These are phyloP conservation scores for Penicillium samsonianum DNA, from an alignment of 495 filamentous ascomycete species.

Conservation along the genomic window DNA sequence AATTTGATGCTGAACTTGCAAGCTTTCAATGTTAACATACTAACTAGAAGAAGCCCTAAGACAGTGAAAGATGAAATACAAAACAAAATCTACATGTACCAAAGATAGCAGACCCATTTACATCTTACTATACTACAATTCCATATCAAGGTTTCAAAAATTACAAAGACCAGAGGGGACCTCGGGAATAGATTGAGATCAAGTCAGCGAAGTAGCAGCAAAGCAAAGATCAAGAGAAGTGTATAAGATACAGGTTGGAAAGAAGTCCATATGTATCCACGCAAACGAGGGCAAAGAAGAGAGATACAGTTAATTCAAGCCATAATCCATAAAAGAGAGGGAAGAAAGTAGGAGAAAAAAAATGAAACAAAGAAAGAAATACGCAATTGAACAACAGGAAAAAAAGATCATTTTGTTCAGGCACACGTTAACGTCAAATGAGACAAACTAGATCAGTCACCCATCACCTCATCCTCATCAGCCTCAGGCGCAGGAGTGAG, in stretches of 20 bases:
- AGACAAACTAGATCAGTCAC: conserved; percentile 50
- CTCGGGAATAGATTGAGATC: conserved; percentile 13
- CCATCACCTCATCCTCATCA: conserved; percentile 69
- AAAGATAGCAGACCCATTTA: neutral
- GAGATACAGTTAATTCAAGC: conserved; percentile 14
- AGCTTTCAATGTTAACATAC: neutral
- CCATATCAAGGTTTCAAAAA: neutral
- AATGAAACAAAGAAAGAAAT: conserved; percentile 11
- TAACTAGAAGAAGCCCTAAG: neutral
- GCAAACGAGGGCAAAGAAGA: conserved; percentile 18
- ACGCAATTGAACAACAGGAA: neutral
- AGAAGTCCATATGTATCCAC: conserved; percentile 15
- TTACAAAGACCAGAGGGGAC: neutral
- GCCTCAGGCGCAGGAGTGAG: conserved; percentile 47
- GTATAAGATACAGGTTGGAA: conserved; percentile 19
- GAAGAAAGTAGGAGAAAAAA: conserved; percentile 11
- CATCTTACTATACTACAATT: neutral
- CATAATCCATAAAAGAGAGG: conserved; percentile 16
- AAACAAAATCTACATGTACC: neutral
- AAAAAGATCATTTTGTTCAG: conserved; percentile 7
- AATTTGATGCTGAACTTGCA: neutral
- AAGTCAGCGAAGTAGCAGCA: conserved; percentile 1
- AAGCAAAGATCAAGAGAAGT: conserved; percentile 11
- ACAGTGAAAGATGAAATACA: neutral
- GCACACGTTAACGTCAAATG: conserved; percentile 5